Evolutionary conservation across 768 basidiomycete genomes (phyloP).

Genomic region (Paxillus ammoniavirescens): DNA sequence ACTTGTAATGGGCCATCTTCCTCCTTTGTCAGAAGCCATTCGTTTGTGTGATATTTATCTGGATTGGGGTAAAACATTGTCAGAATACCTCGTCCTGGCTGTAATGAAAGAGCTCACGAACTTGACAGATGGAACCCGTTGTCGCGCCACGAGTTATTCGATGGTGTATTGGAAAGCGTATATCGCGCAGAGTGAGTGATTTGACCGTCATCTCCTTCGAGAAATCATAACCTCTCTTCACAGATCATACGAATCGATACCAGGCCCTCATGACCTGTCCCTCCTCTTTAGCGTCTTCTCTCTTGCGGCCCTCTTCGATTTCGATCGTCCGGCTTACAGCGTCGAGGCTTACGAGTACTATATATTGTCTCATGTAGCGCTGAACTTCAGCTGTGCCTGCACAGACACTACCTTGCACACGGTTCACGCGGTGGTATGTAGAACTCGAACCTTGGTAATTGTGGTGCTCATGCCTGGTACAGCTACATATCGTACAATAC

Average conservation of each 20-base stretch:
- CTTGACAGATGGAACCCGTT: conserved; percentile 51
- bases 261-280: conserved; percentile 53
- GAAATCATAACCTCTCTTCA: conserved; percentile 3
- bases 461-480: not conserved
- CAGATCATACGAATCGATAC: conserved; percentile 39
- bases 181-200: conserved; percentile 52
- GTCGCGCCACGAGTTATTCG: conserved; percentile 51
- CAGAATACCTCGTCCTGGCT: conserved; percentile 20
- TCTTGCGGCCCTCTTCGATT: conserved; percentile 63
- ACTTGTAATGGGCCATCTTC: conserved; percentile 49
- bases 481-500: conserved; percentile 47
- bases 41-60: conserved; percentile 64
- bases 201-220: not conserved
- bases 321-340: conserved; percentile 43
- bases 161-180: conserved; percentile 51
- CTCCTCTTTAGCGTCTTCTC: conserved; percentile 68
- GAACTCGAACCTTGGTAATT: conserved; percentile 13
- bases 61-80: conserved; percentile 60
- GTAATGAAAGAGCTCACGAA: not conserved
- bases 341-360: conserved; percentile 62
- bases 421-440: conserved; percentile 55
- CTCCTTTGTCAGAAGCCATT: conserved; percentile 57
- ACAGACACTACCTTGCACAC: conserved; percentile 51
- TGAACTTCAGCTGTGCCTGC: conserved; percentile 46
- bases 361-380: conserved; percentile 51